Evolutionary conservation across 441 rosid genomes (phyloP).

Genomic region (Eugenia klotzschiana): DNA sequence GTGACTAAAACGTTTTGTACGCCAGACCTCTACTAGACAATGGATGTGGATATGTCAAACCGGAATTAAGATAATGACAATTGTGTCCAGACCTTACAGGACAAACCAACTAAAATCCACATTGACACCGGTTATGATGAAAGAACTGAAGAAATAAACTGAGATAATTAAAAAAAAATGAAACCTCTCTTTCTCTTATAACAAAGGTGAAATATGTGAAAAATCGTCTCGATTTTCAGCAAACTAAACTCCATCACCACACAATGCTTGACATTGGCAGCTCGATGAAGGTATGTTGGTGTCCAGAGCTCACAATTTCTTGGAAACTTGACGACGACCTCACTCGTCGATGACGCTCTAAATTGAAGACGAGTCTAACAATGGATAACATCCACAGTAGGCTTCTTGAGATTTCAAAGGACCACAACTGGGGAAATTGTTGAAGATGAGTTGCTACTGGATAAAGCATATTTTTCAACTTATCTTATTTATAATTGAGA

Average conservation of each 20-base stretch:
- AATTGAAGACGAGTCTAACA: neutral
- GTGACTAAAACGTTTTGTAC: neutral
- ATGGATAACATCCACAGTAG: neutral
- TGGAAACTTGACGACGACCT: neutral
- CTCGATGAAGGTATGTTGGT: neutral
- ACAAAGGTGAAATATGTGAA: neutral
- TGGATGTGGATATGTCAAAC: neutral
- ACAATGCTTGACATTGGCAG: neutral
- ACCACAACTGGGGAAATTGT: neutral
- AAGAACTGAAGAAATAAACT: neutral
- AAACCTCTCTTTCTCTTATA: neutral
- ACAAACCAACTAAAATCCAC: neutral
- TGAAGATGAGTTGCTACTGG: neutral
- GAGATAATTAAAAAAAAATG: neutral
- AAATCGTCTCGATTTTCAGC: neutral
- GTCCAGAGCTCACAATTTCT: neutral
- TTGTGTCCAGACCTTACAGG: neutral
- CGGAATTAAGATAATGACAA: neutral
- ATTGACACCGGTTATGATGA: neutral
- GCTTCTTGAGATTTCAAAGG: neutral
- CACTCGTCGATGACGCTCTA: neutral
- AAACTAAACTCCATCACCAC: neutral
- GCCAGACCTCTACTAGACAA: neutral
- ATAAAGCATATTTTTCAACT: neutral
- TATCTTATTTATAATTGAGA: neutral